Evolutionary conservation across 805 yeast genomes (phyloP).

Genomic region (Wickerhamomyces strasburgensis): DNA sequence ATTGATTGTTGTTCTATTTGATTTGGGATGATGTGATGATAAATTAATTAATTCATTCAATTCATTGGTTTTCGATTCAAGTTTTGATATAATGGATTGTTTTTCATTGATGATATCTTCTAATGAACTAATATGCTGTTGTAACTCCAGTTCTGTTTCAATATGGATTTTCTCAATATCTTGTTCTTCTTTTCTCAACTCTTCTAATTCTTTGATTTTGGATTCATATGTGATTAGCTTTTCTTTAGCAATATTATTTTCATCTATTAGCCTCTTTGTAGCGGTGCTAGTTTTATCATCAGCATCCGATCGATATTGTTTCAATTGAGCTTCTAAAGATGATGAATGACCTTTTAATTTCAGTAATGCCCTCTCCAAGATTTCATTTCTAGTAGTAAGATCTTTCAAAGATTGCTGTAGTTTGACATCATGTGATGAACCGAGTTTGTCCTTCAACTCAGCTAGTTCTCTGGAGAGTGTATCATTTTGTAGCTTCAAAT

Average conservation of each 20-base stretch:
- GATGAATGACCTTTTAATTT: constrained; percentile 29
- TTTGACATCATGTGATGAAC: constrained; percentile 6
- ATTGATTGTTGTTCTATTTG: neutral
- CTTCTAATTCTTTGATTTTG: constrained; percentile 42
- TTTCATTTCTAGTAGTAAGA: constrained; percentile 28
- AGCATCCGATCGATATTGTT: constrained; percentile 25
- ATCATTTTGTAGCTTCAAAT: constrained; percentile 6
- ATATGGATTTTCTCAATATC: constrained; percentile 41
- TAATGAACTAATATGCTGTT: constrained; percentile 30
- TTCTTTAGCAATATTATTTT: constrained; percentile 6
- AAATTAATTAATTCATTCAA: constrained; percentile 15
- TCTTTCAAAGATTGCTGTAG: constrained; percentile 1
- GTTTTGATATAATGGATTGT: constrained; percentile 4
- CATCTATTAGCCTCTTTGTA: too few species aligned
- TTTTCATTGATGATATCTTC: constrained; percentile 19
- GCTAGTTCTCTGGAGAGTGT: constrained; percentile 7
- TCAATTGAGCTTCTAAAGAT: constrained; percentile 27
- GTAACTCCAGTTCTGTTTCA: constrained; percentile 40
- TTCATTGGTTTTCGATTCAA: constrained; percentile 15
- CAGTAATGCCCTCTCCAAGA: constrained; percentile 38
- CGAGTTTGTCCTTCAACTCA: constrained; percentile 17
- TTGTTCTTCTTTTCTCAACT: constrained; percentile 43
- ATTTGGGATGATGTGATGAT: neutral
- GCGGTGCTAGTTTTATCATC: constrained; percentile 22
- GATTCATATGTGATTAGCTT: constrained; percentile 24